phyloP scores from a whole-genome alignment of 129 eudicot genomes.

The Tagetes patula region DNA sequence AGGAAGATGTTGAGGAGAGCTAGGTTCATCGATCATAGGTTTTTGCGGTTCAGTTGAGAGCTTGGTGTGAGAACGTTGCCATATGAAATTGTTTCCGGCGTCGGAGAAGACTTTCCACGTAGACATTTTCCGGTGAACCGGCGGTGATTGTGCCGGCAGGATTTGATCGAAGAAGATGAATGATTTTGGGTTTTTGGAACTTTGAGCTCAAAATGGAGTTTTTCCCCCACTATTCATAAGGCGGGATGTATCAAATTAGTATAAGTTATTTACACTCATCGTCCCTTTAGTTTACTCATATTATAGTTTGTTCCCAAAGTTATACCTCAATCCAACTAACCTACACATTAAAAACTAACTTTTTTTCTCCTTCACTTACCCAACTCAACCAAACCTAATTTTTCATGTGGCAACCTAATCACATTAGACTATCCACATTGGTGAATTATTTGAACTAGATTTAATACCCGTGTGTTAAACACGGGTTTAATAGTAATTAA shows the following conservation, averaged over 20 bases:
- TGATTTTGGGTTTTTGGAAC: constrained; percentile 8
- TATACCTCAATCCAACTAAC: too few relatives aligned
- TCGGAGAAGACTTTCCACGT: constrained; percentile 75
- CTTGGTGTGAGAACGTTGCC: constrained; percentile 48
- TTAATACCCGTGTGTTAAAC: too few relatives aligned
- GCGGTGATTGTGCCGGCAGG: neutral
- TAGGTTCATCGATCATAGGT: constrained; percentile 35
- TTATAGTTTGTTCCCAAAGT: too few relatives aligned
- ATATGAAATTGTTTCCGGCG: constrained; percentile 54
- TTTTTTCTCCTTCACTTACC: too few relatives aligned
- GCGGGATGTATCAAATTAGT: constrained; percentile 41
- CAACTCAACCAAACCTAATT: too few relatives aligned
- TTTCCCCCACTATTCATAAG: neutral
- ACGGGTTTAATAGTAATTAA: too few relatives aligned
- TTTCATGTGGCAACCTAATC: too few relatives aligned
- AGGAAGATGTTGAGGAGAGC: constrained; percentile 32
- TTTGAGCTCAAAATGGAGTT: constrained; percentile 21
- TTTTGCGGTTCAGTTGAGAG: constrained; percentile 35
- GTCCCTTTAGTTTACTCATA: too few relatives aligned
- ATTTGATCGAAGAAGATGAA: constrained; percentile 3
- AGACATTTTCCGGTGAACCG: constrained; percentile 48
- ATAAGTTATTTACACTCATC: neutral
- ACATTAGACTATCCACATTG: too few relatives aligned
- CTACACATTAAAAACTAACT: too few relatives aligned
- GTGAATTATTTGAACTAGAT: too few relatives aligned